Conservation (phyloP, 2,329 filamentous ascomycete genomes). For the Aspergillus sp. region DNA sequence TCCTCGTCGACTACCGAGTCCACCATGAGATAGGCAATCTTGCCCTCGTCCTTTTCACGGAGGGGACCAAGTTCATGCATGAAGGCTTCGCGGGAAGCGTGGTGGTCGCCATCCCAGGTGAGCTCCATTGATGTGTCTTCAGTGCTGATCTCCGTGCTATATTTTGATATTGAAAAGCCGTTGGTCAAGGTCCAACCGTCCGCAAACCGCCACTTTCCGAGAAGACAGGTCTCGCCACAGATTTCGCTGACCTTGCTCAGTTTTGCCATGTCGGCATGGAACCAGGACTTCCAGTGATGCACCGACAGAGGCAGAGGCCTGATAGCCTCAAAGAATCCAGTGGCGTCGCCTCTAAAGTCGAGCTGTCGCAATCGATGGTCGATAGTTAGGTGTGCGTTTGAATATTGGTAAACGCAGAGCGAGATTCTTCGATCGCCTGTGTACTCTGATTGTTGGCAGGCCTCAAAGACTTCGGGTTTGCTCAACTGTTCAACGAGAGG, state of each 20-base stretch:
- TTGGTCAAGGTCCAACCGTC: constrained; percentile 60
- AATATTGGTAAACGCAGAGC: constrained; percentile 62
- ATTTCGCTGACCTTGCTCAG: constrained; percentile 55
- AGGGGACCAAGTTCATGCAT: constrained; percentile 61
- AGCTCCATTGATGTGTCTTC: constrained; percentile 55
- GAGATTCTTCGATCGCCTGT: constrained; percentile 62
- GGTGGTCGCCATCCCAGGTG: constrained; percentile 57
- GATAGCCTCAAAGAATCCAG: constrained; percentile 65
- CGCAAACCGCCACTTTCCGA: constrained; percentile 59
- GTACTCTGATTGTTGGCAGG: constrained; percentile 53
- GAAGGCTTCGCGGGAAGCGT: constrained; percentile 49
- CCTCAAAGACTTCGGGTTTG: constrained; percentile 47
- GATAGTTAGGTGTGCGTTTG: constrained; percentile 58
- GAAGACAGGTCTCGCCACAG: constrained; percentile 62
- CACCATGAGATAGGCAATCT: constrained; percentile 58
- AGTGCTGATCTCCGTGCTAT: constrained; percentile 51
- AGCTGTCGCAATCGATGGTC: constrained; percentile 63
- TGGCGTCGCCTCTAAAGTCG: constrained; percentile 59
- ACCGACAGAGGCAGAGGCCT: constrained; percentile 57
- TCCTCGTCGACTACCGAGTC: constrained; percentile 51
- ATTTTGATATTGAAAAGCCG: constrained; percentile 62
- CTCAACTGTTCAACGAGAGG: constrained; percentile 56
- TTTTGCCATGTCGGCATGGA: constrained; percentile 53
- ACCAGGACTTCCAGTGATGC: constrained; percentile 69
- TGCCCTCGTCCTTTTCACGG: constrained; percentile 48